phyloP scores from a whole-genome alignment of 768 basidiomycete genomes.

The Saitozyma sp. region DNA sequence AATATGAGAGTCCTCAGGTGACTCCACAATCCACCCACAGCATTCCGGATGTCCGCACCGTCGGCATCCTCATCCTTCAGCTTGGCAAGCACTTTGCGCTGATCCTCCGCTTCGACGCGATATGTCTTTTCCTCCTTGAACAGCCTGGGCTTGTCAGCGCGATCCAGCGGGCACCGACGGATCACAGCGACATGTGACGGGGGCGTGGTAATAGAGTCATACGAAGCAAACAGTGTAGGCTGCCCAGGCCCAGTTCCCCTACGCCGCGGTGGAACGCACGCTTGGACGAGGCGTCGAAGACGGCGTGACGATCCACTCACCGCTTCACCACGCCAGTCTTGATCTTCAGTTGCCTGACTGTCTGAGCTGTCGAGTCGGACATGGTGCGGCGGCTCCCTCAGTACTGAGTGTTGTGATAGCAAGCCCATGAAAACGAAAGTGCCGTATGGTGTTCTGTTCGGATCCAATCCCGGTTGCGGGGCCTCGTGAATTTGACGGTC shows the following conservation, averaged over 20 bases:
- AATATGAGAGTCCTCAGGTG: background rate
- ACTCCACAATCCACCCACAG: slow-evolving; percentile 25
- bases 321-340: slow-evolving; percentile 46
- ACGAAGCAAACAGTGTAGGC: too few relatives aligned
- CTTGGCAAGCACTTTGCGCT: slow-evolving; percentile 25
- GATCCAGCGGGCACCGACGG: background rate
- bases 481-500: too few relatives aligned
- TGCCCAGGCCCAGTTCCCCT: too few relatives aligned
- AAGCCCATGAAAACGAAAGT: too few relatives aligned
- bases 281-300: background rate
- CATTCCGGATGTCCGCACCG: slow-evolving; percentile 45
- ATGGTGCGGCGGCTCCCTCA: slow-evolving; percentile 8
- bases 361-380: slow-evolving; percentile 34
- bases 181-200: background rate
- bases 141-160: slow-evolving; percentile 19
- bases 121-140: slow-evolving; percentile 40
- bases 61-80: slow-evolving; percentile 36
- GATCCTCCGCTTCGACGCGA: slow-evolving; percentile 27
- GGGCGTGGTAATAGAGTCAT: too few relatives aligned
- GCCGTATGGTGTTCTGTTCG: too few relatives aligned
- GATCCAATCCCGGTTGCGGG: too few relatives aligned
- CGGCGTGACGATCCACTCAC: slow-evolving; percentile 33
- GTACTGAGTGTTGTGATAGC: too few relatives aligned
- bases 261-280: too few relatives aligned
- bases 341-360: slow-evolving; percentile 38